Conservation (phyloP, 2,329 filamentous ascomycete genomes). For the Botrytis aclada region DNA sequence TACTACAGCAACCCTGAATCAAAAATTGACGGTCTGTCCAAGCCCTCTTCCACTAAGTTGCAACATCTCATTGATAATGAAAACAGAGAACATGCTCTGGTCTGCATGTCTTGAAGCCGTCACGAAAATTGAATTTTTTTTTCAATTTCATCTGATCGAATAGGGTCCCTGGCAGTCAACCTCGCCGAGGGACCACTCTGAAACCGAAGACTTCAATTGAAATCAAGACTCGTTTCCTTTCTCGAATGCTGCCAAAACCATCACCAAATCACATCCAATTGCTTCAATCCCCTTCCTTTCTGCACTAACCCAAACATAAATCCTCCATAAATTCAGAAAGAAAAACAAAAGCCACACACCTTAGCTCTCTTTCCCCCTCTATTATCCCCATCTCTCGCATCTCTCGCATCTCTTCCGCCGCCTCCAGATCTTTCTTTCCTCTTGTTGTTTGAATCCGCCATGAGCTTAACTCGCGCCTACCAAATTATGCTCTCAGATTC, state of each 20-base stretch:
- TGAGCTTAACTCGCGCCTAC: background rate
- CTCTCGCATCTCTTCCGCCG: conserved; percentile 7
- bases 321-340: background rate
- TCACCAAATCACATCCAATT: background rate
- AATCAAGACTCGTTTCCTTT: background rate
- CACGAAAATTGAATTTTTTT: background rate
- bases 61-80: background rate
- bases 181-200: no score
- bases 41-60: background rate
- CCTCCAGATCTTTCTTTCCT: conserved; percentile 21
- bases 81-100: background rate
- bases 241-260: background rate
- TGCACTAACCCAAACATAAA: background rate
- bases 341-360: conserved; percentile 1
- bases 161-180: no score
- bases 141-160: background rate
- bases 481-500: background rate
- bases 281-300: background rate
- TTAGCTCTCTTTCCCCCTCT: conserved; percentile 22
- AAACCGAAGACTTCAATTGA: background rate
- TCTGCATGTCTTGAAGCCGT: background rate
- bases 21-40: background rate
- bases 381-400: conserved; percentile 6
- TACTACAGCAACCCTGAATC: background rate
- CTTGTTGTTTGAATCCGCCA: conserved; percentile 21